phyloP scores from a whole-genome alignment of 2,329 filamentous ascomycete species.

The Ophiostoma angusticollis region DNA sequence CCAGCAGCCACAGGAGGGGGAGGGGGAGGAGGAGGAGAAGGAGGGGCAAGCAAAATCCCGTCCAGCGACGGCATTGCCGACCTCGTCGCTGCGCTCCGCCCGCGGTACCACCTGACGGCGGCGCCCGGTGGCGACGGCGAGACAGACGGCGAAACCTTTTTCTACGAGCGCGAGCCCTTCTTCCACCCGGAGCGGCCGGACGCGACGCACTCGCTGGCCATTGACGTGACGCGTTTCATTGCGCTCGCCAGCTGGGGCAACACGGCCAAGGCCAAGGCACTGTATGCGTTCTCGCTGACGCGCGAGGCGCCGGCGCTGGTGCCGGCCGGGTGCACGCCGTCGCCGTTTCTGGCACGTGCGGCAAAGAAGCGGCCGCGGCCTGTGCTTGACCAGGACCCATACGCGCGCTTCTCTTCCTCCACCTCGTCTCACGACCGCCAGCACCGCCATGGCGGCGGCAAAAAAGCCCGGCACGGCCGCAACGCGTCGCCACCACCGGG shows the following conservation, averaged over 20 bases:
- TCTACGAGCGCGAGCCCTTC: conserved; percentile 89
- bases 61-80: conserved; percentile 61
- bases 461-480: conserved; percentile 31
- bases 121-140: conserved; percentile 35
- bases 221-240: conserved; percentile 70
- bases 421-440: conserved; percentile 12
- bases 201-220: conserved; percentile 33
- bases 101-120: conserved; percentile 68
- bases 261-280: conserved; percentile 59
- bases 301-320: conserved; percentile 46
- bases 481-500: conserved; percentile 45
- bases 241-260: conserved; percentile 74
- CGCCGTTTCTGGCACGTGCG: conserved; percentile 46
- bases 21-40: conserved; percentile 15
- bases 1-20: conserved; percentile 18
- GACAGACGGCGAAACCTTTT: conserved; percentile 29
- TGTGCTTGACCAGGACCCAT: conserved; percentile 32
- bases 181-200: conserved; percentile 44
- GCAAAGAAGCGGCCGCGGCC: conserved; percentile 42
- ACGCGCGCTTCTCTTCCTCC: conserved; percentile 46
- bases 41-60: conserved; percentile 32
- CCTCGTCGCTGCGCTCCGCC: conserved; percentile 65
- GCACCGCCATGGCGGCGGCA: conserved; percentile 29
- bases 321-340: conserved; percentile 60
- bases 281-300: conserved; percentile 68